Evolutionary conservation across 371 early-diverging fungal genomes (phyloP), one percentile per base, ranked within the genome.

Genomic region (Lichtheimia ornata): DNA sequence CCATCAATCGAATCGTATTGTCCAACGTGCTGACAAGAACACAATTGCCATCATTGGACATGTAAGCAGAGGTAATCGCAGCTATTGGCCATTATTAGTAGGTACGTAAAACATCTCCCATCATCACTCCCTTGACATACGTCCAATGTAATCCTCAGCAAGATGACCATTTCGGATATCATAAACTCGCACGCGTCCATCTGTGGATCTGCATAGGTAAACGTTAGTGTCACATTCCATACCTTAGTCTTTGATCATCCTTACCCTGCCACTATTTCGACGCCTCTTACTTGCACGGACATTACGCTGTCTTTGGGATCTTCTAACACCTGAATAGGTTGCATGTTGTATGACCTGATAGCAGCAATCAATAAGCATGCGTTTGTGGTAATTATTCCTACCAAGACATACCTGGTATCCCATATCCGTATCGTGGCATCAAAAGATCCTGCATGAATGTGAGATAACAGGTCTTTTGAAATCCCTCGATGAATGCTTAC

Each of bases 251-350:
- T 49, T 40, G 17, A 41, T 25, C 18, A 18, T n/a, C 17, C 63
- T 53, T 82, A 88, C 84, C 91, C 93, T 47, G 90, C 81, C 59
- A 95, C 66, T 30, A 97, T 86, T 71, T 94, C 89, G 14, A 77
- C 73, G 11, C 81, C 91, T 40, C 72, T 62, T 20, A 95, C 69
- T 41, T 83, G 81, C 12, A 97, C 75, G 1, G 92, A 88, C 61
- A 91, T 87, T 4, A 97, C 86, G 52, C 91, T 89, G 63, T 97
- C 98, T 66, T 92, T 92, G 53, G 91, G 87, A 13, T 95, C 96
- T 24, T 88, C 86, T n/a, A 97, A 66, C 0, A 91, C 74, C 64
- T 97, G 97, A 42, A 97, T 89, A 3, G 95, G 95, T 30, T 79
- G 58, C 53, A 84, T 73, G 35, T 84, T 73, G 1, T 84, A 71